Percentiles rank a stretch among this genome's conserved stretches.
These are phyloP conservation scores for Phanerochaete carnosa DNA, from an alignment of 768 basidiomycete species.

Conservation along the genomic window DNA sequence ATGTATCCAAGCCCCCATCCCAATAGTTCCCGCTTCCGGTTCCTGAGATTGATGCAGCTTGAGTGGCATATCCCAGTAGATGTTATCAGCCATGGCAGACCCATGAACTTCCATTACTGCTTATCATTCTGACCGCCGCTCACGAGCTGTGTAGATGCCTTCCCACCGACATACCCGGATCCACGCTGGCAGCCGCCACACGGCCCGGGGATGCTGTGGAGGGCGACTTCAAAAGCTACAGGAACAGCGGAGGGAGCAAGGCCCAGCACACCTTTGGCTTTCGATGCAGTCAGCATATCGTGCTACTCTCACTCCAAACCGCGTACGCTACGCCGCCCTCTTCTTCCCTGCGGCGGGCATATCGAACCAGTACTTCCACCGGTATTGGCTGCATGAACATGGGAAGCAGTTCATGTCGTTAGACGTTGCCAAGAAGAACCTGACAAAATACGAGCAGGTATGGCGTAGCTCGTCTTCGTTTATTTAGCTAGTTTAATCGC, in stretches of 20 bases:
- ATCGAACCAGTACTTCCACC: slow-evolving; percentile 29
- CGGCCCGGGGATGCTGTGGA: no score
- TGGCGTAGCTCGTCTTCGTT: not conserved
- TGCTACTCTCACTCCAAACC: slow-evolving; percentile 24
- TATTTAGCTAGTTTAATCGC: not conserved
- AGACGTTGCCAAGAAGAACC: slow-evolving; percentile 30
- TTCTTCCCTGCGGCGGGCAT: slow-evolving; percentile 26
- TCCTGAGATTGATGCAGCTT: no score
- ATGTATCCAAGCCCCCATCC: no score
- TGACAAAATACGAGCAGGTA: slow-evolving; percentile 36
- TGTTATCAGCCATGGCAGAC: no score
- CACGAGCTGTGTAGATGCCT: no score
- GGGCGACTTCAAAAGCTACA: not conserved
- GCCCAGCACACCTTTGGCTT: not conserved
- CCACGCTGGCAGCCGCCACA: no score
- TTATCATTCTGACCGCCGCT: no score
- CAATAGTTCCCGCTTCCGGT: no score
- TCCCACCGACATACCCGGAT: no score
- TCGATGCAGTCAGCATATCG: not conserved
- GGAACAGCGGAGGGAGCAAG: no score
- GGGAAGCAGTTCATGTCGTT: slow-evolving; percentile 27
- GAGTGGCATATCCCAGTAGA: no score
- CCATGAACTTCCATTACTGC: no score
- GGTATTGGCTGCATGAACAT: slow-evolving; percentile 29
- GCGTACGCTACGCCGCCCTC: slow-evolving; percentile 27